These are phyloP conservation scores for Ophiostoma sp. DNA, from an alignment of 2,329 filamentous ascomycete genomes.

Conservation along the genomic window DNA sequence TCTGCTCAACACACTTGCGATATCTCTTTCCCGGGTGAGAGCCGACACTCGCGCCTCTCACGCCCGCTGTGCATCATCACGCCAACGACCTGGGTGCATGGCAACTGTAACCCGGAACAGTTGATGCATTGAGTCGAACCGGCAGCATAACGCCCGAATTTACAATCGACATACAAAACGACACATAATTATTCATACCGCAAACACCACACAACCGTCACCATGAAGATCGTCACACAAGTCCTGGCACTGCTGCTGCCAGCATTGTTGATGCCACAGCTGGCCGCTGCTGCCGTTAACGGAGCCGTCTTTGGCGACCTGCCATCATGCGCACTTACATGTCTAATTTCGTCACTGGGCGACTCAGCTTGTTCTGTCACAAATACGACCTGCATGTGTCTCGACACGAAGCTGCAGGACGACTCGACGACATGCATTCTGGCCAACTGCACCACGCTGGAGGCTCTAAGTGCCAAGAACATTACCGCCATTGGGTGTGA, in stretches of 20 bases:
- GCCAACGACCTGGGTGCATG: background rate
- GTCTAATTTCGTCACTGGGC: background rate
- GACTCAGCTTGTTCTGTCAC: constrained; percentile 2
- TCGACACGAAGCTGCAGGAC: constrained; percentile 12
- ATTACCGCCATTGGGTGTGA: constrained; percentile 34
- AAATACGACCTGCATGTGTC: constrained; percentile 25
- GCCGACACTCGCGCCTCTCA: background rate
- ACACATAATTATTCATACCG: background rate
- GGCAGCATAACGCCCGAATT: background rate
- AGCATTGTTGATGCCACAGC: constrained; percentile 15
- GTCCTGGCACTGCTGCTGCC: constrained; percentile 17
- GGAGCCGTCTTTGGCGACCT: constrained; percentile 15
- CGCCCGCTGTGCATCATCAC: background rate
- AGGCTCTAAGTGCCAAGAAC: constrained; percentile 31
- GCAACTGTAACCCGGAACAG: too few species aligned
- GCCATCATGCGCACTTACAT: constrained; percentile 19
- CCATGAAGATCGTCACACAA: constrained; percentile 18
- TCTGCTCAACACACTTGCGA: background rate
- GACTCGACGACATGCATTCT: constrained; percentile 11
- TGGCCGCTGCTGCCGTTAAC: constrained; percentile 10
- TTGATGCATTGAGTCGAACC: background rate
- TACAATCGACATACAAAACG: background rate
- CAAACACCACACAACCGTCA: background rate
- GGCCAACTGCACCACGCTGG: constrained; percentile 20
- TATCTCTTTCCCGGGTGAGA: background rate